Evolutionary conservation across 2,329 filamentous ascomycete species (phyloP), one percentile per base, ranked within the genome.

Genomic region (Xylariaceae sp.): DNA sequence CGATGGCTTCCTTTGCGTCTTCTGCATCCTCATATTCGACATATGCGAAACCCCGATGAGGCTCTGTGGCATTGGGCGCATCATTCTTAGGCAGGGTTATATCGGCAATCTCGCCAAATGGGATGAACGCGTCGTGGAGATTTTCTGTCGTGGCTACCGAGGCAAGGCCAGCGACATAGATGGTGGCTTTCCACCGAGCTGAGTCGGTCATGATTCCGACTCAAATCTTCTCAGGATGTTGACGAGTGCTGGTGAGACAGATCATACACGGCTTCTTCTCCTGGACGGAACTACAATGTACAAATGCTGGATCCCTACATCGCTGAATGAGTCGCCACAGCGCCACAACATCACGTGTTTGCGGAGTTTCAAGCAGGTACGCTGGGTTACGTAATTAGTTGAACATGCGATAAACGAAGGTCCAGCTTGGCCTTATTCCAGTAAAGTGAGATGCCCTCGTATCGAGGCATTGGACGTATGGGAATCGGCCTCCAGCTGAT

Each of bases 41-140:
- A 73, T 99, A 97, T 60, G 92, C 94, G 74, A 97, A 99, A 0
- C 95, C 94, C 55, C 92, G 83, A 74, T 99, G 94, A 35, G 86
- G 78, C 47, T 95, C 90, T 52, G 82, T 85, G 5, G 88, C 85
- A 63, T 90, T 92, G 65, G 88, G 88, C 63, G 87, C 80, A 71
- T 96, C 92, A 59, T 91, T 88, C 74, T 94, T 95, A 17, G 94
- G 94, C 13, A 99, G 78, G 53, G 90, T 88, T 66, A 99, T 88
- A 72, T 97, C 92, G 66, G 89, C 86, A 63, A 99, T 93, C 74
- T 97, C 93, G 71, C 95, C 94, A 74, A 99, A 99, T 0, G 95
- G 94, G 59, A 99, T 84, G 77, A 99, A 99, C 57, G 92, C 92
- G 70, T 95, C 90, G 69, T 92, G 88, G 51, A 99, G 80, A 62